A percentile compares a stretch with the other conserved stretches of the same genome.
These are phyloP conservation scores for Grosmannia huntii DNA, from an alignment of 2,329 filamentous ascomycete genomes.

Conservation along the genomic window DNA sequence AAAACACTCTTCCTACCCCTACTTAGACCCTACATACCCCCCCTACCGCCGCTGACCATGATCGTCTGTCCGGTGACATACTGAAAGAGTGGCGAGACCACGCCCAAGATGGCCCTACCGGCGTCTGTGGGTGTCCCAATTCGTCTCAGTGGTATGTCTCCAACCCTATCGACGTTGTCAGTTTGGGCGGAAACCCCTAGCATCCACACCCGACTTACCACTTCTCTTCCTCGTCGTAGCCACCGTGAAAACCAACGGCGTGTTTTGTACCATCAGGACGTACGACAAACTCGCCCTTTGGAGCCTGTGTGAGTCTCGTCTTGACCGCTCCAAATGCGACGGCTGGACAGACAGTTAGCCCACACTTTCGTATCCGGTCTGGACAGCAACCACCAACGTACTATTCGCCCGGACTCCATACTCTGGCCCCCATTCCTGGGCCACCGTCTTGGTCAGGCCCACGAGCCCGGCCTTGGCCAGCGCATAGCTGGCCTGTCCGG, in stretches of 20 bases:
- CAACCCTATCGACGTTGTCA: neutral
- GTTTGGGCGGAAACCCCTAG: neutral
- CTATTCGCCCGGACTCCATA: conserved; percentile 74
- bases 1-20: too few relatives aligned
- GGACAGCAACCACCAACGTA: neutral
- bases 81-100: conserved; percentile 69
- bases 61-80: conserved; percentile 84
- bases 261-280: conserved; percentile 56
- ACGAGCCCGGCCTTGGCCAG: conserved; percentile 74
- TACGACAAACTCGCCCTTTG: conserved; percentile 66
- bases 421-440: conserved; percentile 78
- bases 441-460: conserved; percentile 78
- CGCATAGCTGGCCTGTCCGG: conserved; percentile 82
- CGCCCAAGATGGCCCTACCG: conserved; percentile 61
- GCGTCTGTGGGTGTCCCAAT: conserved; percentile 71
- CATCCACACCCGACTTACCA: neutral
- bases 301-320: conserved; percentile 69
- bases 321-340: conserved; percentile 74
- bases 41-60: conserved; percentile 62
- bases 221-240: conserved; percentile 4
- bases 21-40: conserved; percentile 40
- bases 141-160: conserved; percentile 66
- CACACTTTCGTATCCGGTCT: neutral
- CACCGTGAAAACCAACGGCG: neutral
- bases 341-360: conserved; percentile 17